Evolutionary conservation across 257 asterid species (phyloP).

Genomic region (Gentiana straminea): DNA sequence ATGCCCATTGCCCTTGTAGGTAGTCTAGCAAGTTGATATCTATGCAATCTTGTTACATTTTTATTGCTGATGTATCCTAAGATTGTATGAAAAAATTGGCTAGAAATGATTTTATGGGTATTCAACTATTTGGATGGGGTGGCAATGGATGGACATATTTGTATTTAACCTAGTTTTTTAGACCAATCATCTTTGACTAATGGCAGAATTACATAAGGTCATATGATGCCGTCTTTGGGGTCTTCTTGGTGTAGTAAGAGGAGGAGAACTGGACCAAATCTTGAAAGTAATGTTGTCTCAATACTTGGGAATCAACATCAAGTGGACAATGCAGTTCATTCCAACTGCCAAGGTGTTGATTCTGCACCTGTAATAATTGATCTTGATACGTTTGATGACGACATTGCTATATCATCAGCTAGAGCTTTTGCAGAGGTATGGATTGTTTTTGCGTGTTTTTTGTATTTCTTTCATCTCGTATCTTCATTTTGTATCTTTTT

Average conservation of each 20-base stretch:
- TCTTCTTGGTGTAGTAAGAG: conserved; percentile 16
- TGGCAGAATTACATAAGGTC: conserved; percentile 22
- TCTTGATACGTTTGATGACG: conserved; percentile 36
- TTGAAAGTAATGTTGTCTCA: conserved; percentile 25
- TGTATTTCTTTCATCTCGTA: no score
- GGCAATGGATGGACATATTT: no score
- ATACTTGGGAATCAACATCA: conserved; percentile 15
- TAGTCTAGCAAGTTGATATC: no score
- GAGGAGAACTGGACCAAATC: conserved; percentile 17
- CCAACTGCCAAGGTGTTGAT: conserved; percentile 3
- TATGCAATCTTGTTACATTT: no score
- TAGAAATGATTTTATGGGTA: no score
- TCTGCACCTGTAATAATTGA: conserved; percentile 25
- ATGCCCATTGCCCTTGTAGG: no score
- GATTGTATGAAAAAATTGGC: no score
- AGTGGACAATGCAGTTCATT: conserved; percentile 22
- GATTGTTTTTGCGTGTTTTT: not conserved
- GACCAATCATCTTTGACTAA: not conserved
- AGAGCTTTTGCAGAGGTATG: conserved; percentile 32
- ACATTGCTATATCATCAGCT: conserved; percentile 31
- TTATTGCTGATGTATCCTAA: no score
- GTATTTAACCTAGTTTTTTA: no score
- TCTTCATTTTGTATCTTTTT: no score
- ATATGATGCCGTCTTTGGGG: conserved; percentile 9
- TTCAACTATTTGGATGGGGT: no score